Percentiles rank a stretch among this genome's conserved stretches.
Evolutionary conservation across 805 yeast species (phyloP).

Genomic region (Teunomyces funiuensis): DNA sequence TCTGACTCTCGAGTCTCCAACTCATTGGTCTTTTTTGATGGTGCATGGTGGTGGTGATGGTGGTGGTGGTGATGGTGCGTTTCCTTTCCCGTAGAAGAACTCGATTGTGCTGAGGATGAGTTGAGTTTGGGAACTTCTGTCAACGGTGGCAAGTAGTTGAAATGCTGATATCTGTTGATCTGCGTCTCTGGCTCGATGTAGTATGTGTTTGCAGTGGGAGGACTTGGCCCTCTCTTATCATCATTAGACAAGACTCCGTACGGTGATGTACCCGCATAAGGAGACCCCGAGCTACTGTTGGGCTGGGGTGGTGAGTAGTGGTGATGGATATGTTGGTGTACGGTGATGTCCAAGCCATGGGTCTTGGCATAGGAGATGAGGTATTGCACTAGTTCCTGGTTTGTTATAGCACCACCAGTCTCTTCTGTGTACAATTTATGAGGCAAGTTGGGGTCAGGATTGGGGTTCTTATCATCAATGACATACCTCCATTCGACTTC

Average conservation of each 20-base stretch:
- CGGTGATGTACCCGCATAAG: conserved; percentile 1
- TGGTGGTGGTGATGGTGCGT: conserved; percentile 31
- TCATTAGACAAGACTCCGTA: conserved; percentile 11
- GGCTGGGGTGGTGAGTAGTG: conserved; percentile 47
- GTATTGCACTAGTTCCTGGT: conserved; percentile 54
- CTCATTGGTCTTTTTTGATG: conserved; percentile 3
- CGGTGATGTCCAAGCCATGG: conserved; percentile 58
- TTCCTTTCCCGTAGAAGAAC: conserved; percentile 15
- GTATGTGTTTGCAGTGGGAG: conserved; percentile 7
- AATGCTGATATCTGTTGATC: conserved; percentile 62
- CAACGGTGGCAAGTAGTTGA: conserved; percentile 69
- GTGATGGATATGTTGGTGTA: conserved; percentile 86
- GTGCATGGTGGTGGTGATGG: conserved; percentile 26
- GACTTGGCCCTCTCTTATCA: conserved; percentile 3
- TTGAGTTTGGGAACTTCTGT: conserved; percentile 70
- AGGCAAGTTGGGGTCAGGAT: conserved; percentile 22
- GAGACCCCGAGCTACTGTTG: conserved; percentile 9
- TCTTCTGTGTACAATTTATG: conserved; percentile 21
- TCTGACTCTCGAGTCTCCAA: conserved; percentile 39
- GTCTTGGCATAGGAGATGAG: conserved; percentile 60
- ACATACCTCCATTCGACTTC: conserved; percentile 65
- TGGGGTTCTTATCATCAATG: conserved; percentile 38
- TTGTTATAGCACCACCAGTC: conserved; percentile 49
- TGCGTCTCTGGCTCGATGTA: conserved; percentile 52
- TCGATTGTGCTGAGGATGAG: conserved; percentile 53